Evolutionary conservation across 2,329 filamentous ascomycete genomes (phyloP), one percentile per base, ranked within the genome.

Genomic region (Cordyceps sp.): DNA sequence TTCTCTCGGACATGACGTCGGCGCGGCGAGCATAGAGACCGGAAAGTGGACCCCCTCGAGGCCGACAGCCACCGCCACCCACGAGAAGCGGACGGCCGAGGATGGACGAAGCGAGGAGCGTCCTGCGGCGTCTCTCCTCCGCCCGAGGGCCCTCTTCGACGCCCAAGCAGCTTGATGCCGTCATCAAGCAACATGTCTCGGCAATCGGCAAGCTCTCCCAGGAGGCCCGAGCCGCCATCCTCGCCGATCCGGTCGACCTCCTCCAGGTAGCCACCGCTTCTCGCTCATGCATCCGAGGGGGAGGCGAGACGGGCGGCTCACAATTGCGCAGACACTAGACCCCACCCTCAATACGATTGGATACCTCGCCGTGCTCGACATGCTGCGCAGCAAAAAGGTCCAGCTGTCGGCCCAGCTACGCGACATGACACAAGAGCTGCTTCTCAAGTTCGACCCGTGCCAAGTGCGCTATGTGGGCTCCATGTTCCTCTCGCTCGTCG

Each of bases 401-500:
- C 15, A 52, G 22, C 45, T 54, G 9, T 44, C 48, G 26, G 35
- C 32, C 23, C 22, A 50, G 3, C 31, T 69, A 10, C 47, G 57
- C 19, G 55, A 63, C 37, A 52, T 58, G 29, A 45, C 61, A 13
- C 44, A 62, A 30, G 42, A 47, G 2, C 68, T 72, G 37, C 45
- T 71, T 18, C 38, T 58, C 29, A 47, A 47, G 5, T 72, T 71
- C 39, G 62, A 72, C 36, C 45, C 55, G 10, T 47, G 57, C 9
- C 68, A 73, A 41, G 57, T 67, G 33, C 59, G 69, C 42, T 72
- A 70, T 45, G 56, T 53, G 10, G 63, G 64, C 14, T 34, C 38
- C 3, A 36, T 50, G 4, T 55, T 73, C 15, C 49, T 54, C n/a
- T 46, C 52, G 3, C 42, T 72, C 3, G 51, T 73, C 16, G 52